Evolutionary conservation across 208 protist species (phyloP).

Genomic region (Leishmania martiniquensis): DNA sequence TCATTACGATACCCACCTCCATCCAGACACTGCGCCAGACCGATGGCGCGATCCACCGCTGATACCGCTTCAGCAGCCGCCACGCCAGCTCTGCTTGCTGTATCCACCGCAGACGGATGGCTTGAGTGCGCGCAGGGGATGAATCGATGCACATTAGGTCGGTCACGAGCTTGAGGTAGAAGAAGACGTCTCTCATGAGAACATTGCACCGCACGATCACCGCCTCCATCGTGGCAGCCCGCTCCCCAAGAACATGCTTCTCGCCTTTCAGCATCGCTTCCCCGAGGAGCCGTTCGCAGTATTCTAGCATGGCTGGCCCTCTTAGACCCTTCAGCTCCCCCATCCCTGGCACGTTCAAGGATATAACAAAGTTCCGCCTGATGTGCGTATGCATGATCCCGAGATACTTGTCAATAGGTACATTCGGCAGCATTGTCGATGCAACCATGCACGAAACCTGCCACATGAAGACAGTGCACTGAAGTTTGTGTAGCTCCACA

Average conservation of each 20-base stretch:
- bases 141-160: not conserved
- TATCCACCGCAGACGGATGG: conserved; percentile 6
- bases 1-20: not conserved
- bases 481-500: not conserved
- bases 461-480: conserved; percentile 25
- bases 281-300: conserved; percentile 11
- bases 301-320: not conserved
- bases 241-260: not conserved
- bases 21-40: conserved; percentile 16
- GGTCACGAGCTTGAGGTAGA: not conserved
- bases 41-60: conserved; percentile 20
- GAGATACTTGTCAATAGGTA: conserved; percentile 46
- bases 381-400: conserved; percentile 33
- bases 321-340: not conserved
- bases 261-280: not conserved
- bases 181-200: not conserved
- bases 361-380: conserved; percentile 17
- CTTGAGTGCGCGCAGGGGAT: not conserved
- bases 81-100: conserved; percentile 2
- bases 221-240: not conserved
- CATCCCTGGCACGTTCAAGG: not conserved
- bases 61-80: conserved; percentile 14
- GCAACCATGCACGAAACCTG: conserved; percentile 26
- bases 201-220: conserved; percentile 6
- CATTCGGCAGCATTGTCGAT: conserved; percentile 14